Evolutionary conservation across 257 asterid species (phyloP).

Genomic region (Solanum pennellii): DNA sequence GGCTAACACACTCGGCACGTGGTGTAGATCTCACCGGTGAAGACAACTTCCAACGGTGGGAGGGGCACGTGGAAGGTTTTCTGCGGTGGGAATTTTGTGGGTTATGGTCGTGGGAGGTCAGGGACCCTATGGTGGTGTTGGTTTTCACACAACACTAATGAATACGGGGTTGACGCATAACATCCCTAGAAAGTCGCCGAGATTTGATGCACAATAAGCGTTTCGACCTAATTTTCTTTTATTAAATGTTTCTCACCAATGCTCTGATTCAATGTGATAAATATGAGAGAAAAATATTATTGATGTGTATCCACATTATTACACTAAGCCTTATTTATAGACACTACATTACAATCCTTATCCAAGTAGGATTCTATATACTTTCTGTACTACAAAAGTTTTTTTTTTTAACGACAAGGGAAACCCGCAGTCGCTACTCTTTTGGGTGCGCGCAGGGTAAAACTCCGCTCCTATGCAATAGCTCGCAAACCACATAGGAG

Average conservation of each 20-base stretch:
- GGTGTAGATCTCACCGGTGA: neutral
- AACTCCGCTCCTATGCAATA: too few species aligned
- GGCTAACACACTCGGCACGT: neutral
- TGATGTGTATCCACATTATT: neutral
- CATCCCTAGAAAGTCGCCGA: neutral
- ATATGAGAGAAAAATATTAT: neutral
- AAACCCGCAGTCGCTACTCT: too few species aligned
- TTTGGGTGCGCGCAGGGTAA: too few species aligned
- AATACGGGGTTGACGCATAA: neutral
- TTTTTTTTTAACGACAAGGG: too few species aligned
- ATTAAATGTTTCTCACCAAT: neutral
- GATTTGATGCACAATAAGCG: neutral
- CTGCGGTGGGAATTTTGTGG: too few species aligned
- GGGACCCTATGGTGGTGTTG: neutral
- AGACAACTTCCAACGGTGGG: neutral
- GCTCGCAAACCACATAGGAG: too few species aligned
- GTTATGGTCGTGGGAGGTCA: neutral
- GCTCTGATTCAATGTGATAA: neutral
- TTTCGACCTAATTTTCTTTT: neutral
- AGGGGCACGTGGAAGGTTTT: neutral
- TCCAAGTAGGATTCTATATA: neutral
- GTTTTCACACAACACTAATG: neutral
- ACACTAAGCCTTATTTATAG: neutral
- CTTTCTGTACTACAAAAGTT: neutral
- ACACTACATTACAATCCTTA: neutral